Base-by-base conservation (phyloP, 371 early-diverging fungal species). In the Mucor saturninus region DNA sequence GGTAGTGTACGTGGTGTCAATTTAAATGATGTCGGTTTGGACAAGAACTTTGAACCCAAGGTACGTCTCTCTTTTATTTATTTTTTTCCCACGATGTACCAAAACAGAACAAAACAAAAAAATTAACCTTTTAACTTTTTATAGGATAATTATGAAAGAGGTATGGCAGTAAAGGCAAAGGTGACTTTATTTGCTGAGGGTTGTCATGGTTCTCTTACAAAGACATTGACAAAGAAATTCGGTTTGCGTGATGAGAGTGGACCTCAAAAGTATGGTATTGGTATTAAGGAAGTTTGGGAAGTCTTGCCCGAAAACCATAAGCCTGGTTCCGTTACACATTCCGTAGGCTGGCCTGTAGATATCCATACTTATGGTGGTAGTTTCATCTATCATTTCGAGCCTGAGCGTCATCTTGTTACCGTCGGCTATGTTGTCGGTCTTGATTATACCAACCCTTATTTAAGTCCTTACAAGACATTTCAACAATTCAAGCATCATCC, bases 201-300 rank as follows among this genome's bases (percentile, higher is more conserved):
- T 14, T 98, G 98, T 74, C 98, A 98, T 65, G 98, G 99, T 13
- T 93, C 94, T 30, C 81, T 98, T 40, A 90, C 98, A 59, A 98
- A 98, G 84, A 83, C 90, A 54, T 75, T 98, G 51, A 86, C 93
- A 65, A 80, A 85, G 65, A 92, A 95, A 75, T 96, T 93, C 72
- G 88, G 90, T 65, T 81, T 98, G 65, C 86, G 99, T 38, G 86
- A 93, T 58, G 91, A 96, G 59, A 80, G 83, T 62, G 83, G 89
- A 48, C 90, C 84, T 51, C 90, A 62, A 59, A 95, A 97, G 5
- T 98, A 98, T 65, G 99, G 94, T 21, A 86, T 98, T 56, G 99
- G 99, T 26, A 70, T 98, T 51, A 98, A 98, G 83, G 99, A 98
- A 80, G 96, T 97, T 56, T 98, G 99, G 99, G 97, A 98, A 77